Evolutionary conservation across 768 basidiomycete species (phyloP).

Genomic region (Pisolithus orientalis): DNA sequence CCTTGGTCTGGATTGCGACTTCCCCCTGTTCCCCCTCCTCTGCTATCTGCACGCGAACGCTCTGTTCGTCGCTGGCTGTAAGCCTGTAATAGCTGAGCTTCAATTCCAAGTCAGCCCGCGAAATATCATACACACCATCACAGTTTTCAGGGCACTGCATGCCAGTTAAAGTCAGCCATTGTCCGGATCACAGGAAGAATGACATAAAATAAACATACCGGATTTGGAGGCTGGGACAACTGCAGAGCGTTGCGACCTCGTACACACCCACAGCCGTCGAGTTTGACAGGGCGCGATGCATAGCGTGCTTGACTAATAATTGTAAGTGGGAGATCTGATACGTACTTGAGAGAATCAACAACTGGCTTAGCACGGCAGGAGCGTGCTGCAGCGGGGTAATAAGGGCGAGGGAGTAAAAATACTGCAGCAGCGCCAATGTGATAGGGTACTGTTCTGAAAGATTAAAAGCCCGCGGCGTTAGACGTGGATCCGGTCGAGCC

Average conservation of each 20-base stretch:
- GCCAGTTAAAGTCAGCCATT: conserved; percentile 4
- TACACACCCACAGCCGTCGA: conserved; percentile 87
- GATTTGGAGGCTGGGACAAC: conserved; percentile 84
- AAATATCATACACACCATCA: conserved; percentile 53
- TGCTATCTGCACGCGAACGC: conserved; percentile 45
- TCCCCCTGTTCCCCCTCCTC: conserved; percentile 36
- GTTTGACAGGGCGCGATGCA: conserved; percentile 84
- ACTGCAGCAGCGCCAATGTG: conserved; percentile 84
- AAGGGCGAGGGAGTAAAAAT: conserved; percentile 84
- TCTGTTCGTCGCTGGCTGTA: conserved; percentile 68
- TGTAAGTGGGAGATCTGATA: conserved; percentile 76
- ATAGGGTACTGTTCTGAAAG: conserved; percentile 89
- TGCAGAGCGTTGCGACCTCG: conserved; percentile 90
- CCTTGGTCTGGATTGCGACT: conserved; percentile 30
- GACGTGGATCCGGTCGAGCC: conserved; percentile 64
- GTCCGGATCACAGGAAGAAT: neutral
- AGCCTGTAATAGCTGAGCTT: conserved; percentile 38
- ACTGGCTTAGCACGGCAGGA: conserved; percentile 81
- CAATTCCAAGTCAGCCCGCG: neutral
- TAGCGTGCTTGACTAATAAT: conserved; percentile 82
- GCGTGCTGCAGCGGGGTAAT: conserved; percentile 89
- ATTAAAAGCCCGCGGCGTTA: conserved; percentile 72
- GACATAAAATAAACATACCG: conserved; percentile 44
- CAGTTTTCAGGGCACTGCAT: conserved; percentile 68
- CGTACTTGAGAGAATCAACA: conserved; percentile 77